Evolutionary conservation across 2,329 filamentous ascomycete genomes (phyloP).

Genomic region (Penicillium sp.): DNA sequence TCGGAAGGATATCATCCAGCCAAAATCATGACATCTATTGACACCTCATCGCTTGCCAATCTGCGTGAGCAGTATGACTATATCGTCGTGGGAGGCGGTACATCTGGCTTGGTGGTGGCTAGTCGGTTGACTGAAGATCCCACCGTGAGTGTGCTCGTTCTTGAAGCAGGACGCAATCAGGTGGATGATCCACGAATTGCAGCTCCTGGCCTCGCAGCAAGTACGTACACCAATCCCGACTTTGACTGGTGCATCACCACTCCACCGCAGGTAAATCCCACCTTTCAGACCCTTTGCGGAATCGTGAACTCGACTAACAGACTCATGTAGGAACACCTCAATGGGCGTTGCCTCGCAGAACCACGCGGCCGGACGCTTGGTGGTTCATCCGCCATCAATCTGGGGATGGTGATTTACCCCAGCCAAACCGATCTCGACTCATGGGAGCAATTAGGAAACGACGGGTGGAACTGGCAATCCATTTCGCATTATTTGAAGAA

Average conservation of each 20-base stretch:
- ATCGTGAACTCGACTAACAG: neutral
- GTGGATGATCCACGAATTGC: neutral
- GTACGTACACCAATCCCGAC: neutral
- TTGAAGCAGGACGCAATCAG: neutral
- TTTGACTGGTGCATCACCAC: neutral
- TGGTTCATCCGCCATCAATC: slow-evolving; percentile 34
- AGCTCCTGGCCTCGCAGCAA: neutral
- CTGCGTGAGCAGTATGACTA: neutral
- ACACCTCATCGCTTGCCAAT: neutral
- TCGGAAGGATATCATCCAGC: neutral
- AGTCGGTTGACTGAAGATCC: neutral
- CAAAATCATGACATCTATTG: neutral
- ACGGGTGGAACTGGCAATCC: slow-evolving; percentile 35
- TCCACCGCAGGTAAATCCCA: neutral
- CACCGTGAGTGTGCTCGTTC: neutral
- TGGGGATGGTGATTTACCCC: slow-evolving; percentile 21
- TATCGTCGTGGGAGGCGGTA: neutral
- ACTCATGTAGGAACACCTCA: slow-evolving; percentile 7
- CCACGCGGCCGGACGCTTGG: slow-evolving; percentile 12
- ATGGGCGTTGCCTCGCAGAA: slow-evolving; percentile 8
- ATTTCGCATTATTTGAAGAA: slow-evolving; percentile 36
- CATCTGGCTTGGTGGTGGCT: neutral
- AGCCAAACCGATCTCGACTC: slow-evolving; percentile 29
- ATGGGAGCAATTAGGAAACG: slow-evolving; percentile 39
- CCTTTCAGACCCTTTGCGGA: too few relatives aligned